Conservation (phyloP, 345 rosid species). For the Isatis tinctoria region DNA sequence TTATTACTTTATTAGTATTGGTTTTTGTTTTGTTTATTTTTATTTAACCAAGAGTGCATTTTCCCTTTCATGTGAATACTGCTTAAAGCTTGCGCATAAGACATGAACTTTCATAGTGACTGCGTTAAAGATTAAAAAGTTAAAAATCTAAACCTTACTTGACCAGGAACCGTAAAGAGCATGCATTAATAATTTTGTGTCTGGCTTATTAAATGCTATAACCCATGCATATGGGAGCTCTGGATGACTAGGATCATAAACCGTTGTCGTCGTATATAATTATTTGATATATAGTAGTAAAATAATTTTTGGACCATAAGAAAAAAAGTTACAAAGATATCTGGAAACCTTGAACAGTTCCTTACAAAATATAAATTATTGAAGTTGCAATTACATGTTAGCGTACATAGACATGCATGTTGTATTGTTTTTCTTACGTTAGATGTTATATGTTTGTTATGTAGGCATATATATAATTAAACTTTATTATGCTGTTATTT, state of each 20-base stretch:
- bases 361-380: neutral
- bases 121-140: neutral
- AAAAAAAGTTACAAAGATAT: neutral
- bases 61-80: neutral
- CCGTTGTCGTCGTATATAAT: neutral
- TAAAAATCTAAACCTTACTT: neutral
- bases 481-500: neutral
- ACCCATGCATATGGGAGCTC: constrained; percentile 9
- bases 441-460: neutral
- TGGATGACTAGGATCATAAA: neutral
- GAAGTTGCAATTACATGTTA: constrained; percentile 10
- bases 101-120: neutral
- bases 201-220: neutral
- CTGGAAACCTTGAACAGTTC: neutral
- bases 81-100: neutral
- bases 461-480: neutral
- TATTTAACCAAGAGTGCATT: neutral
- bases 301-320: neutral
- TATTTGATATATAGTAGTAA: neutral
- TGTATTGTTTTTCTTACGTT: neutral
- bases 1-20: too few relatives aligned
- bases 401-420: constrained; percentile 8
- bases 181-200: constrained; percentile 4
- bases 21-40: neutral
- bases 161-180: neutral